These are phyloP conservation scores for Penicillium palitans DNA, from an alignment of 2,329 filamentous ascomycete species.

Conservation along the genomic window DNA sequence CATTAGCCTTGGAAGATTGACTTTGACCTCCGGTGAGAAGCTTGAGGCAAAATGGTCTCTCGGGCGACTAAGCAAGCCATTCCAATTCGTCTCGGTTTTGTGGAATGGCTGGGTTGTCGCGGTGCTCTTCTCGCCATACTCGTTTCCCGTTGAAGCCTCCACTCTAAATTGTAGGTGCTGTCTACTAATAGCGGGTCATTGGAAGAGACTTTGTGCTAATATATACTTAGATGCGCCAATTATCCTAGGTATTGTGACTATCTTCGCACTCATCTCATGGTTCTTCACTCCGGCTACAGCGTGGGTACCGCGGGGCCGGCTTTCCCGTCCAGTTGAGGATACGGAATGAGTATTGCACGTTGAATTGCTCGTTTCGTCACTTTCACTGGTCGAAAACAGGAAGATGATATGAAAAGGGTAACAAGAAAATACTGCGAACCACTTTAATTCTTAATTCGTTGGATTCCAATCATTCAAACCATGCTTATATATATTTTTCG, in stretches of 20 bases:
- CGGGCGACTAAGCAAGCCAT: slow-evolving; percentile 49
- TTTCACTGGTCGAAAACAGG: background rate
- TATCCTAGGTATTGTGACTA: background rate
- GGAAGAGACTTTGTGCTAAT: background rate
- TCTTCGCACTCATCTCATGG: background rate
- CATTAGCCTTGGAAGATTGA: slow-evolving; percentile 51
- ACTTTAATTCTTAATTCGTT: background rate
- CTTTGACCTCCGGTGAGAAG: slow-evolving; percentile 47
- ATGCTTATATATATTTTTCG: background rate
- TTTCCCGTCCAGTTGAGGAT: background rate
- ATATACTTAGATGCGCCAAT: background rate
- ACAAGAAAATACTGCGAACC: background rate
- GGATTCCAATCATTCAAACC: background rate
- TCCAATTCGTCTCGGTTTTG: slow-evolving; percentile 50
- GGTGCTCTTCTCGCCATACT: slow-evolving; percentile 49
- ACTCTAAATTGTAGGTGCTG: background rate
- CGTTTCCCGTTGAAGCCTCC: slow-evolving; percentile 40
- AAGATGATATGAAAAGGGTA: background rate
- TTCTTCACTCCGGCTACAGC: background rate
- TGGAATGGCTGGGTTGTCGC: slow-evolving; percentile 55
- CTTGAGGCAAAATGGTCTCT: slow-evolving; percentile 44
- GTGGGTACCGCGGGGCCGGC: background rate
- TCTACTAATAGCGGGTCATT: background rate
- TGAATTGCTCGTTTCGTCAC: background rate
- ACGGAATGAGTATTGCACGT: background rate